Evolutionary conservation across 2,329 filamentous ascomycete genomes (phyloP).

Genomic region (Ceratocystiopsis minuta): DNA sequence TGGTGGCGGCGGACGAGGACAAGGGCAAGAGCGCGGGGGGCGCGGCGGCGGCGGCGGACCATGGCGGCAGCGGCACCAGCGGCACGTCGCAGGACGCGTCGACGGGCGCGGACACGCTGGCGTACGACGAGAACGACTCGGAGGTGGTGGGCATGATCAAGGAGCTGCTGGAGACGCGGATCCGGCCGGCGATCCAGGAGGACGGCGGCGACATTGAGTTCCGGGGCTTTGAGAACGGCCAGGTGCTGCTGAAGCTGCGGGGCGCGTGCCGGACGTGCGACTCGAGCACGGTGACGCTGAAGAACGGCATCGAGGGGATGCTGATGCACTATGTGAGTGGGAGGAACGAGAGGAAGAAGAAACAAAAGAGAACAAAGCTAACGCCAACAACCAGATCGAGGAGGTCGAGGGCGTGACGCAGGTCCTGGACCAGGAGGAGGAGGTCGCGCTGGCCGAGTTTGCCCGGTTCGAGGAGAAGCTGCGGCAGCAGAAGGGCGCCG

Average conservation of each 20-base stretch:
- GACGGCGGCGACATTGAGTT: conserved; percentile 97
- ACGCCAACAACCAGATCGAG: conserved; percentile 49
- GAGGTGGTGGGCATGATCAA: conserved; percentile 98
- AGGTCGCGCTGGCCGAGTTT: conserved; percentile 73
- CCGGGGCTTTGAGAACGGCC: conserved; percentile 69
- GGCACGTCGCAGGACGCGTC: too few species aligned
- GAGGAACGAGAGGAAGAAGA: too few species aligned
- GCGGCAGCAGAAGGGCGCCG: conserved; percentile 31
- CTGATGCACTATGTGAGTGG: conserved; percentile 74
- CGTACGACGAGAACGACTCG: conserved; percentile 76
- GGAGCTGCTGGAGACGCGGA: conserved; percentile 85
- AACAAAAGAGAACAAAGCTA: background rate
- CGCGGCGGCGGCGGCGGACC: background rate
- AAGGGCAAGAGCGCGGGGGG: conserved; percentile 20
- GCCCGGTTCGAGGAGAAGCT: conserved; percentile 83
- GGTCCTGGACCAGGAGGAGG: conserved; percentile 80
- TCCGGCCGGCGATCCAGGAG: conserved; percentile 89
- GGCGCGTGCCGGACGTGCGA: conserved; percentile 93
- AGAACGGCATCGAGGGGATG: conserved; percentile 98
- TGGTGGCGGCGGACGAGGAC: conserved; percentile 33
- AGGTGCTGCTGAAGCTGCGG: conserved; percentile 70
- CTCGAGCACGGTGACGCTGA: conserved; percentile 87
- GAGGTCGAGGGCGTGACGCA: conserved; percentile 88
- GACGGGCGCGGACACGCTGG: conserved; percentile 42
- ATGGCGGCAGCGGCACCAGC: conserved; percentile 9